A percentile compares a stretch with the other conserved stretches of the same genome.
Evolutionary conservation across 2,329 filamentous ascomycete species (phyloP).

Genomic region (Hymenoscyphus occultus): DNA sequence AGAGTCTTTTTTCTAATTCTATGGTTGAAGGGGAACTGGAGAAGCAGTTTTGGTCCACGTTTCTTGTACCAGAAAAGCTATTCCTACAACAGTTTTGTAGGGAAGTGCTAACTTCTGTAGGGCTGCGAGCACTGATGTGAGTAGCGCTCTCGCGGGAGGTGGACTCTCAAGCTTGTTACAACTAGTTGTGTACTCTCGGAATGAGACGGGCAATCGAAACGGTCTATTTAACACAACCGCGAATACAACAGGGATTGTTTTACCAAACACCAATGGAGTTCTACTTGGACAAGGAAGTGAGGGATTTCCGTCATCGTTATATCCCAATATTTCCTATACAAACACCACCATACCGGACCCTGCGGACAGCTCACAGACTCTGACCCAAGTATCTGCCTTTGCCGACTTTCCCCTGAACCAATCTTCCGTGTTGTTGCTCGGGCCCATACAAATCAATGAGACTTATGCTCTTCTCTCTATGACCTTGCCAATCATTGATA

Average conservation of each 20-base stretch:
- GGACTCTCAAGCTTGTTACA: constrained; percentile 60
- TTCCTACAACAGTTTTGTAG: background rate
- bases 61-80: background rate
- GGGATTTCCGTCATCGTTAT: constrained; percentile 72
- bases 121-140: constrained; percentile 60
- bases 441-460: constrained; percentile 63
- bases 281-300: constrained; percentile 54
- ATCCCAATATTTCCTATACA: constrained; percentile 73
- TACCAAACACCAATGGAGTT: constrained; percentile 56
- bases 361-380: constrained; percentile 28
- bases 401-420: constrained; percentile 40
- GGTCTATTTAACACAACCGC: constrained; percentile 65
- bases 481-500: constrained; percentile 75
- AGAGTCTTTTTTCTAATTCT: constrained; percentile 1
- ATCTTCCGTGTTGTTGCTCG: constrained; percentile 66
- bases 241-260: constrained; percentile 48
- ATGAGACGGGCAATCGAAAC: constrained; percentile 52
- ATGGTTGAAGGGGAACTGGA: background rate
- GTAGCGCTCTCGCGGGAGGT: constrained; percentile 62
- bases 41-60: background rate
- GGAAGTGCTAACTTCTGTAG: background rate
- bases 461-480: constrained; percentile 75
- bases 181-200: constrained; percentile 68
- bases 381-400: constrained; percentile 30
- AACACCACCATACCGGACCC: constrained; percentile 23